Conservation (phyloP, 2,329 filamentous ascomycete genomes). For the Canariomyces notabilis region DNA sequence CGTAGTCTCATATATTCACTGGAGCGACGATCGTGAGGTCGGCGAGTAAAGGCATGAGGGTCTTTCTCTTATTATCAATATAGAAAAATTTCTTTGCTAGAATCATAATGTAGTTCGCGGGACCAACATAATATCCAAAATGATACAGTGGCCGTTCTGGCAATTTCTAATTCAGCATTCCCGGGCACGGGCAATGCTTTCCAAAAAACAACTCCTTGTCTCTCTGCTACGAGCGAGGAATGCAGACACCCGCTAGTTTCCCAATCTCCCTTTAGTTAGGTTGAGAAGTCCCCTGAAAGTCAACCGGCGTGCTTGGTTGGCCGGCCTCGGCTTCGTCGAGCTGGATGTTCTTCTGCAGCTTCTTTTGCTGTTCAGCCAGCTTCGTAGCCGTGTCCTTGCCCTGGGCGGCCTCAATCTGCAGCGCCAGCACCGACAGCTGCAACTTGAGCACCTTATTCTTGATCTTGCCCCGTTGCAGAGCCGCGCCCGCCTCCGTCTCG, state of each 20-base stretch:
- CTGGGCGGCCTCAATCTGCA: conserved; percentile 49
- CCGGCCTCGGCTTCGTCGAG: conserved; percentile 33
- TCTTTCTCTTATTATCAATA: too few species aligned
- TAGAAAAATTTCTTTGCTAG: too few species aligned
- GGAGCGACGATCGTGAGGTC: conserved; percentile 50
- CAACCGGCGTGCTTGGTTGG: conserved; percentile 32
- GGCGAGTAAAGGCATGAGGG: too few species aligned
- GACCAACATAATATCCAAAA: too few species aligned
- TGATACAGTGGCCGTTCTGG: too few species aligned
- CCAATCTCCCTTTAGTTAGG: neutral
- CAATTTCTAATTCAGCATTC: too few species aligned
- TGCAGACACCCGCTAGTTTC: neutral
- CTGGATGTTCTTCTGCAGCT: conserved; percentile 49
- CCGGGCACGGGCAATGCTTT: too few species aligned
- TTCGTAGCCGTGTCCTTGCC: conserved; percentile 39
- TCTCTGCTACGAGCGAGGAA: too few species aligned
- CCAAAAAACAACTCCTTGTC: too few species aligned
- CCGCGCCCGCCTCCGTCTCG: conserved; percentile 33
- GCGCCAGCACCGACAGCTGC: conserved; percentile 45
- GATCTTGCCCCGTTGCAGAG: conserved; percentile 51
- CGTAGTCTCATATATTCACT: conserved; percentile 42
- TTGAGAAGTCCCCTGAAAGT: conserved; percentile 30
- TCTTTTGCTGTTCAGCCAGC: conserved; percentile 43
- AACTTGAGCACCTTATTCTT: conserved; percentile 59
- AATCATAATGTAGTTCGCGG: too few species aligned